Evolutionary conservation across 129 eudicot genomes (phyloP), one percentile per base, ranked within the genome.

Genomic region (Arctium minus): DNA sequence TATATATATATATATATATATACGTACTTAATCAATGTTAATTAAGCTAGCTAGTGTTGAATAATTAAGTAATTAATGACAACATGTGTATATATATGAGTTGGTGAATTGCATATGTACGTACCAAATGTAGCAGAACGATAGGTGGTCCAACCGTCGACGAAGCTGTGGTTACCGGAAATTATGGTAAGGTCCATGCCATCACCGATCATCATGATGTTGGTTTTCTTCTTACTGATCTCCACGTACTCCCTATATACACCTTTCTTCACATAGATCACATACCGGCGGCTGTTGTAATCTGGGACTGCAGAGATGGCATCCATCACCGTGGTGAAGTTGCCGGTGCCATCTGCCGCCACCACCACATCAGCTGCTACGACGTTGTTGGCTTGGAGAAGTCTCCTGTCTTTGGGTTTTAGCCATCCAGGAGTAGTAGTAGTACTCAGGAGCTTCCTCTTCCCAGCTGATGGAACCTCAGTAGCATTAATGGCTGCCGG

Each of bases 61-160:
- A 22, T 22, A 22, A 22, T 22, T 22, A 22, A 22, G 27, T 22
- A 22, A 22, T 22, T 22, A 22, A 22, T 22, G 27, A 22, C 27
- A 33, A 44, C 10, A 44, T 40, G 7, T 40, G 8, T 40, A 40
- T 40, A 42, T 42, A 42, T 42, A 40, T 40, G 10, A 42, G 48
- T 42, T 42, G 48, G 2, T 53, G 65, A 53, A 53, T 1, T 50
- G 64, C 15, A 15, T 15, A 7, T 50, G 36, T n/a, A 72, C 79
- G 3, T 89, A 95, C 99, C 97, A 33, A 96, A 93, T 46, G 99
- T 96, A 18, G 99, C 94, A 68, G 97, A 91, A 10, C 92, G 83
- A 79, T 89, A 96, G 17, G 99, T 93, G 79, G 97, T 93, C 97
- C 97, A 96, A 10, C 97, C 99, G 46, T 85, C 97, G 31, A 86